Conservation (phyloP, 2,329 filamentous ascomycete species). For the Penicillium brasilianum region DNA sequence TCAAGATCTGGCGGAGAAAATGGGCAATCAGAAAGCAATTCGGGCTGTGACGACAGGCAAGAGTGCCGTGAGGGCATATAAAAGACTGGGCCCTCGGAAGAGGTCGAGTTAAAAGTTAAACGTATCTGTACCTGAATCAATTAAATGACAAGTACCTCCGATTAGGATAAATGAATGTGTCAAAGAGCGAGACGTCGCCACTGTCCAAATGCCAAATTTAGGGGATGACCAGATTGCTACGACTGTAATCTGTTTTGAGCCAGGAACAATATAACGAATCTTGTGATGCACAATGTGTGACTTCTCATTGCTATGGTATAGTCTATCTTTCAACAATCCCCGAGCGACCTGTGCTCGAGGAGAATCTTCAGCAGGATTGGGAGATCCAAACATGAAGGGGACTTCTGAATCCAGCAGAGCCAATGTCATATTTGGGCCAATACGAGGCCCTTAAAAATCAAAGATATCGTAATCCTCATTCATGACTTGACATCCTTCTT, state of each 20-base stretch:
- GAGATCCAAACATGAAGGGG: background rate
- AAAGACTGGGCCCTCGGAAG: background rate
- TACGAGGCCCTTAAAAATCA: background rate
- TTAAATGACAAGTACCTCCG: background rate
- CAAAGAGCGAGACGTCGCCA: background rate
- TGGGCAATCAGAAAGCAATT: background rate
- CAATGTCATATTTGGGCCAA: background rate
- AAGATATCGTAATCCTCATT: background rate
- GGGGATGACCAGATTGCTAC: background rate
- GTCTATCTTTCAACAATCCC: background rate
- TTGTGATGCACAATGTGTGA: background rate
- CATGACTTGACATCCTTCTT: conserved; percentile 3
- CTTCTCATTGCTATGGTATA: background rate
- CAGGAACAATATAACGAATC: background rate
- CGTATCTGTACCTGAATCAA: background rate
- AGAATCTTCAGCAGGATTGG: background rate
- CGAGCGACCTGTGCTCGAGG: background rate
- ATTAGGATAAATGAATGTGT: background rate
- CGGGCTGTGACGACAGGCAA: background rate
- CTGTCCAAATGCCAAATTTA: background rate
- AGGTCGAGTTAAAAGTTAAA: background rate
- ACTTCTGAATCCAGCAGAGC: background rate
- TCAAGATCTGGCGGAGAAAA: background rate
- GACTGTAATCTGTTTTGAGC: background rate
- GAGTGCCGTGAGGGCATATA: background rate